Evolutionary conservation across 164 flowering plant species (phyloP), one percentile per base, ranked within the genome.

Genomic region (Chloranthus sessilifolius): DNA sequence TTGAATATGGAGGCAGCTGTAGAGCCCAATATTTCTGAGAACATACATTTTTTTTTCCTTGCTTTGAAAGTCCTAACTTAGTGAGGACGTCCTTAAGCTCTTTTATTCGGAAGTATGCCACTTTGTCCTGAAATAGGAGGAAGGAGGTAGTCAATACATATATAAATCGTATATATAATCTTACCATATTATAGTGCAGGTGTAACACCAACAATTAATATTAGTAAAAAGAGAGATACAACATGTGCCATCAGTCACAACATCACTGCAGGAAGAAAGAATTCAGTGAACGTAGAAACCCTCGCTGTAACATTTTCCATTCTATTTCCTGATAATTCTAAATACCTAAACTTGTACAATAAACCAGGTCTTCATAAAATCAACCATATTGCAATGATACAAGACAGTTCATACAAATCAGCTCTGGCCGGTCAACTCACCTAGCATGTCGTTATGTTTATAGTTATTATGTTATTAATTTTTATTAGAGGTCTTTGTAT

Each of bases 1-100:
- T 21, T 8, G 8, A 44, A 11, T 24, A 9, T 25, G 9, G n/a
- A n/a, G 11, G 20, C 26, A 27, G n/a, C 10, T 17, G 25, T 2
- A n/a, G 5, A n/a, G n/a, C n/a, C n/a, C 11, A 50, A 23, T 25
- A 8, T 52, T 40, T 27, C 31, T 41, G 40, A 22, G 46, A 44
- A 30, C 34, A 39, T 54, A 87, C 96, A 92, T 84, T 94, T 55
- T 88, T 88, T 74, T 81, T 88, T 46, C 96, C 96, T 67, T 88
- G 96, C 74, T 85, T 88, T 59, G 86, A 75, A 59, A 82, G 82
- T 26, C 86, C 80, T n/a, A 88, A 43, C 55, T 68, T 49, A 23
- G 58, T 55, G 38, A 68, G 67, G 20, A 68, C 72, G 47, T 68
- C 72, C 56, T 68, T 68, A 4, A 69, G 69, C 42, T 69, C 74